Conservation (phyloP, 179 eudicot species). For the Sideroxylon spinosum region DNA sequence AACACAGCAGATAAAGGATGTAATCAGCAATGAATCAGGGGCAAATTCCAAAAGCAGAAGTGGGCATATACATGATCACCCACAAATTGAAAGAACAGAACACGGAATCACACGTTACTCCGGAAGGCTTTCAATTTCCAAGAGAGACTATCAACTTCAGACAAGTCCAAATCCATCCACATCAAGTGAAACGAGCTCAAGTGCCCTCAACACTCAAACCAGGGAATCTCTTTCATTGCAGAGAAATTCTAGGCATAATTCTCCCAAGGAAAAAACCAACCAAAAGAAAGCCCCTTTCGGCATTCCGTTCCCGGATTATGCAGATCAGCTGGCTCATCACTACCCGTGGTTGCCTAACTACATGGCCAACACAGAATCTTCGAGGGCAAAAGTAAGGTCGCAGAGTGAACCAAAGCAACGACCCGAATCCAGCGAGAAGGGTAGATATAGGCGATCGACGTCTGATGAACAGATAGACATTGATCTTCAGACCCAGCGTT, state of each 20-base stretch:
- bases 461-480: constrained; percentile 44
- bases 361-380: constrained; percentile 74
- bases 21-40: neutral
- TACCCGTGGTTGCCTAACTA: constrained; percentile 37
- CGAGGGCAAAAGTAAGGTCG: constrained; percentile 65
- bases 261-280: constrained; percentile 1
- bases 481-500: constrained; percentile 15
- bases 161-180: constrained; percentile 19
- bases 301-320: neutral
- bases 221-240: constrained; percentile 1
- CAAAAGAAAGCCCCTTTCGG: neutral
- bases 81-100: neutral
- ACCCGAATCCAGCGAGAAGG: constrained; percentile 37
- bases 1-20: neutral
- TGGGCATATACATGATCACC: neutral
- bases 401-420: constrained; percentile 73
- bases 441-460: constrained; percentile 25
- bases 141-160: constrained; percentile 16
- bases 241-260: constrained; percentile 10
- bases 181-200: constrained; percentile 18
- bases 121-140: constrained; percentile 16
- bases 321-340: neutral
- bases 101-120: neutral
- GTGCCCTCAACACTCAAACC: constrained; percentile 8
- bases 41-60: constrained; percentile 18